phyloP scores from a whole-genome alignment of 202 grass and related monocot genomes.

The Schoenoplectus triqueter region DNA sequence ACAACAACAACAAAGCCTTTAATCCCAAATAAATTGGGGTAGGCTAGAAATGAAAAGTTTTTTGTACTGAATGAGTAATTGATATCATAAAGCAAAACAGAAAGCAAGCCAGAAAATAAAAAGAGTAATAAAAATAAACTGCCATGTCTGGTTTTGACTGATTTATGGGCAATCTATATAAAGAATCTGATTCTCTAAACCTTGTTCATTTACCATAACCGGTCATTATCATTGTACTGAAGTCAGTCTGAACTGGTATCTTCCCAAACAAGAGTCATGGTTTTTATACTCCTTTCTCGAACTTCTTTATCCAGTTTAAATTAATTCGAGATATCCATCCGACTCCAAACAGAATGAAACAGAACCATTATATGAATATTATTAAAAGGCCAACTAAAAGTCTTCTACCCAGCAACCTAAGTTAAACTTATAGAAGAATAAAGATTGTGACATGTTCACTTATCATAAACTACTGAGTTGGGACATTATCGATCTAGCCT shows the following conservation, averaged over 20 bases:
- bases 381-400: background rate
- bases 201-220: slow-evolving; percentile 20
- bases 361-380: slow-evolving; percentile 1
- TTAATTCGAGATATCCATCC: background rate
- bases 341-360: slow-evolving; percentile 9
- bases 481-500: slow-evolving; percentile 2
- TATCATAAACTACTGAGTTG: background rate
- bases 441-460: background rate
- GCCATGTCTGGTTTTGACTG: background rate
- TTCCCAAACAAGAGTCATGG: background rate
- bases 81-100: slow-evolving; percentile 10
- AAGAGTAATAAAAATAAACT: slow-evolving; percentile 1
- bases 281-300: background rate
- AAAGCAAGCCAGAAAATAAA: background rate
- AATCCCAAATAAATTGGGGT: too few species aligned
- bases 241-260: slow-evolving; percentile 1
- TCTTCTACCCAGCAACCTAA: background rate
- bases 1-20: too few species aligned
- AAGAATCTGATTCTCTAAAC: slow-evolving; percentile 3
- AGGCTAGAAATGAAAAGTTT: too few species aligned
- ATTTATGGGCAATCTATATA: background rate
- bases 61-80: background rate
- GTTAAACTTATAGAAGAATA: slow-evolving; percentile 7
- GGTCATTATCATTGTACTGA: background rate
- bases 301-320: slow-evolving; percentile 19